A percentile compares a stretch with the other conserved stretches of the same genome.
Evolutionary conservation across 805 yeast species (phyloP).

Genomic region (Lipomyces japonicus): DNA sequence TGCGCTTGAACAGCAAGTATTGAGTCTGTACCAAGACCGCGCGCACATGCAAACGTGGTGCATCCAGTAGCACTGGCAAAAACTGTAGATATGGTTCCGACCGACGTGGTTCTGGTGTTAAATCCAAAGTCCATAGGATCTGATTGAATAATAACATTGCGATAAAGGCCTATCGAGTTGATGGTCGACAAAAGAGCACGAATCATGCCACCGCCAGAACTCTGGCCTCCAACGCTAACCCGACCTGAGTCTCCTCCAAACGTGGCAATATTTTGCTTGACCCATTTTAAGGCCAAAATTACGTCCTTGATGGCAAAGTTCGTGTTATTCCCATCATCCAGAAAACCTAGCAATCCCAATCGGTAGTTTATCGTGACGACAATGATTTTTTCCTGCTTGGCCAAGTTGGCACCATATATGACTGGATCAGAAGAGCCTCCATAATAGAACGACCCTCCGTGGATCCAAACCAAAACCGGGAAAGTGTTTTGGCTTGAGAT

Average conservation of each 20-base stretch:
- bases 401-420: conserved; percentile 31
- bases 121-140: conserved; percentile 28
- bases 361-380: conserved; percentile 30
- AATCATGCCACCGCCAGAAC: conserved; percentile 35
- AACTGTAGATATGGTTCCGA: conserved; percentile 6
- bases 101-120: conserved; percentile 15
- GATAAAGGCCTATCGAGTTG: conserved; percentile 13
- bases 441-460: conserved; percentile 39
- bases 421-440: conserved; percentile 35
- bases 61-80: conserved; percentile 18
- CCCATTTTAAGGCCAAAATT: conserved; percentile 37
- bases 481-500: neutral
- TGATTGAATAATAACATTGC: conserved; percentile 20
- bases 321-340: conserved; percentile 24
- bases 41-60: conserved; percentile 21
- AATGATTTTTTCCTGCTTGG: conserved; percentile 28
- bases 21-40: neutral
- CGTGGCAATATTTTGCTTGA: conserved; percentile 31
- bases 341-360: conserved; percentile 28
- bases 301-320: conserved; percentile 26
- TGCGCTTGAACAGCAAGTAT: conserved; percentile 16
- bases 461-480: conserved; percentile 35
- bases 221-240: conserved; percentile 39
- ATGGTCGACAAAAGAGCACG: conserved; percentile 22
- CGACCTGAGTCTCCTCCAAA: conserved; percentile 37